phyloP scores from a whole-genome alignment of 306 rosid genomes.

The Pachyrhizus erosus region DNA sequence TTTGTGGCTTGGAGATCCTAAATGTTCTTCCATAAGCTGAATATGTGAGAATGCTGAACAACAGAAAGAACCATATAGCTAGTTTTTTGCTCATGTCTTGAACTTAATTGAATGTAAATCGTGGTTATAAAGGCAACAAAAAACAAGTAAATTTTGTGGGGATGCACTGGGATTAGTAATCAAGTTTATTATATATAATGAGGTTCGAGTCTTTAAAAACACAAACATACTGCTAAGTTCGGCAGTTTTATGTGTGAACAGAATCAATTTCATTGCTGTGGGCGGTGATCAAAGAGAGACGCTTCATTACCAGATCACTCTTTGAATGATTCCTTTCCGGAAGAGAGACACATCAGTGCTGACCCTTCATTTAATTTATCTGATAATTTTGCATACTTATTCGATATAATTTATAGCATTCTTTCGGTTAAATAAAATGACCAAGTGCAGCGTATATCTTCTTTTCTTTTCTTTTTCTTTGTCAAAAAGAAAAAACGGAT shows the following conservation, averaged over 20 bases:
- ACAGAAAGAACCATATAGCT: conserved; percentile 39
- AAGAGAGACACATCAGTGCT: not conserved
- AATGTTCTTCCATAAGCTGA: conserved; percentile 42
- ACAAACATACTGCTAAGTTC: too few relatives aligned
- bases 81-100: conserved; percentile 24
- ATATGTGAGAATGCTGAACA: conserved; percentile 41
- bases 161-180: not conserved
- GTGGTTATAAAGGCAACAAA: not conserved
- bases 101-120: conserved; percentile 12
- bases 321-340: conserved; percentile 29
- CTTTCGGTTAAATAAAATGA: not conserved
- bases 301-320: not conserved
- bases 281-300: not conserved
- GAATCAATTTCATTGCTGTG: not conserved
- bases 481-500: not conserved
- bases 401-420: not conserved
- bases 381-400: not conserved
- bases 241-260: not conserved
- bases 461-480: not conserved
- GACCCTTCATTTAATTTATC: conserved; percentile 14
- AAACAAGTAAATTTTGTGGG: not conserved
- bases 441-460: not conserved
- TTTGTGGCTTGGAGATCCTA: conserved; percentile 28
- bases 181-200: conserved; percentile 33
- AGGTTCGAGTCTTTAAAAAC: not conserved